Base-by-base conservation (phyloP, 2,329 filamentous ascomycete genomes). In the Cadophora sp. region DNA sequence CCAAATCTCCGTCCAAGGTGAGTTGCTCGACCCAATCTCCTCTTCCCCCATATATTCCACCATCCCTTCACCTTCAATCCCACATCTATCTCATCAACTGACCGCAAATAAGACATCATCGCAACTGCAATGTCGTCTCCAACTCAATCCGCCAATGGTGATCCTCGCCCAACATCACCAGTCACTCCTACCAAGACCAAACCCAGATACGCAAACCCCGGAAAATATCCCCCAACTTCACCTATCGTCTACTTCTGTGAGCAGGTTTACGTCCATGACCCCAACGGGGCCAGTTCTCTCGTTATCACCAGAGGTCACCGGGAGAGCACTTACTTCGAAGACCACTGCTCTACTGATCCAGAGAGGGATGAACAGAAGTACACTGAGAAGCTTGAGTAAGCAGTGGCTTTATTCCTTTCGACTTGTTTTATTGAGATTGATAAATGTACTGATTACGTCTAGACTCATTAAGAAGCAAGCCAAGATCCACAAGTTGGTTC, bases 331-430 rank as follows among this genome's bases (percentile, higher is more conserved):
- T 33, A 47, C 41, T 60, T 30, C 41, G 58, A 60, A 8, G 58
- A 60, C 6, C 18, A 60, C 20, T 60, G 22, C 24, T 47, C 58
- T 14, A 2, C 22, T 13, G 24, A 60, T 9, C 58, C 43, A 18
- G 41, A 60, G 41, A 33, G 43, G 36, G 58, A 60, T 14, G 22
- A 47, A 14, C 13, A 47, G 24, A 60, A 47, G 58, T 48, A 60
- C 41, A 58, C 33, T 4, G 55, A 58, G 36, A 58, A 58, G 55
- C 55, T 58, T 58, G 55, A 58, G 55, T 58, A 24, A 43, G 33
- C 18, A 16, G 4, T 11, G 4, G 3, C n/a, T 33, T n/a, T 14
- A 4, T 20, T 2, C 18, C 24, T 6, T 24, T 55, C 16, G 27
- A 36, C 50, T 30, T 11, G 9, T 4, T 36, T 9, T 14, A 36